These are phyloP conservation scores for Chrysoporthe cubensis DNA, from an alignment of 2,329 filamentous ascomycete genomes.

Conservation along the genomic window DNA sequence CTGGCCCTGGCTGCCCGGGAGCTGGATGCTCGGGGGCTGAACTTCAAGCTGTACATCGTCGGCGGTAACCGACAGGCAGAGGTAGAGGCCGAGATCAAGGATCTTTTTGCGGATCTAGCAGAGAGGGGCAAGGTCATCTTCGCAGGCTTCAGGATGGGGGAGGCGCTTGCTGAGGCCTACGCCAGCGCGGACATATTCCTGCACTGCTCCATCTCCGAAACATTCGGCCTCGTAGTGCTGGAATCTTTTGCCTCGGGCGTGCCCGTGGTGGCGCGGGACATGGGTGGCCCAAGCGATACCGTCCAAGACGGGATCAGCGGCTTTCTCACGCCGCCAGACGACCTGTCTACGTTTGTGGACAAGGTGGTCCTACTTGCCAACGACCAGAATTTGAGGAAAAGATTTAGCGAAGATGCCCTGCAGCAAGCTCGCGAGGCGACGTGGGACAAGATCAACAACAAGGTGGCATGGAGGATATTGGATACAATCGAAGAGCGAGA, in stretches of 20 bases:
- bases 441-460: slow-evolving; percentile 74
- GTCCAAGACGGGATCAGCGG: slow-evolving; percentile 63
- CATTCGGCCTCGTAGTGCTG: slow-evolving; percentile 71
- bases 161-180: slow-evolving; percentile 66
- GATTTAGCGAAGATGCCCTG: slow-evolving; percentile 54
- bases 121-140: slow-evolving; percentile 63
- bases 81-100: slow-evolving; percentile 64
- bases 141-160: slow-evolving; percentile 66
- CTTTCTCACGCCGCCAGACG: slow-evolving; percentile 62
- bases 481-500: slow-evolving; percentile 54
- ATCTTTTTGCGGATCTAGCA: slow-evolving; percentile 57
- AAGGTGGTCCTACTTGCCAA: slow-evolving; percentile 54
- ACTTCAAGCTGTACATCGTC: slow-evolving; percentile 69
- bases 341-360: slow-evolving; percentile 61
- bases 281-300: slow-evolving; percentile 71
- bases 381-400: slow-evolving; percentile 47
- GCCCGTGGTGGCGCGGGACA: slow-evolving; percentile 69
- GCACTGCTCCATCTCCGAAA: slow-evolving; percentile 73
- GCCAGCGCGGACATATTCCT: slow-evolving; percentile 72
- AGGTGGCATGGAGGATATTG: slow-evolving; percentile 67
- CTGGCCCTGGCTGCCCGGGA: slow-evolving; percentile 59
- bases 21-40: slow-evolving; percentile 58
- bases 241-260: slow-evolving; percentile 74
- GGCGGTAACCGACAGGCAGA: slow-evolving; percentile 68
- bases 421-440: slow-evolving; percentile 64